Base-by-base conservation (phyloP, 2,329 filamentous ascomycete genomes). In the Fusarium secorum region DNA sequence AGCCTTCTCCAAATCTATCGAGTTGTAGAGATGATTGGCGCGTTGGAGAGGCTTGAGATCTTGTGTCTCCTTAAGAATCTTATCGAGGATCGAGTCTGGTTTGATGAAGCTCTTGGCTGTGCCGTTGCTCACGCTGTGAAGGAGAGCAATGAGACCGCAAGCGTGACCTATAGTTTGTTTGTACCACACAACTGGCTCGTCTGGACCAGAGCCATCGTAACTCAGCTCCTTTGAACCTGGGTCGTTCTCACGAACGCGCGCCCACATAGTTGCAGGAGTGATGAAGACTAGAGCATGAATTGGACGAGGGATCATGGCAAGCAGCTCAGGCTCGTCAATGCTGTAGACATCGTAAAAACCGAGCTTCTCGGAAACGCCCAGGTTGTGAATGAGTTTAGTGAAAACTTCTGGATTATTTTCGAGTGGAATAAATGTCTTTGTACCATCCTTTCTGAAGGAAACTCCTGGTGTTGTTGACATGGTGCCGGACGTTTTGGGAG, bases 131-230 rank as follows among this genome's bases (percentile, higher is more conserved):
- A 92, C 86, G 20, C 88, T 88, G 79, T 97, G 93, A 13, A 97
- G 79, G 9, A 96, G 83, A 0, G 90, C 93, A 76, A 94, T 94
- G 26, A 95, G 86, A 1, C 93, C 93, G 77, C 93, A 97, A 2
- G 93, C 92, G 78, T 96, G 91, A 63, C 89, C 88, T 75, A 97
- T 96, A 1, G 92, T 96, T 80, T 97, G 93, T 76, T 90, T 90
- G 82, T 94, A 96, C 93, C 93, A 97, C 22, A 93, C 83, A 2
- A 95, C 89, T 11, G 91, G 88, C 74, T 95, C 91, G 1, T 81
- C 78, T 9, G 76, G 73, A 4, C 80, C 80, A 11, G 71, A 68
- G 26, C 77, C 76, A 36, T 76, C 63, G 68, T 83, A 83, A 2
- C 78, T 78, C 33, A 78, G 38, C 14, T 75, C 70, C 9, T 77